phyloP scores from a whole-genome alignment of 2,329 filamentous ascomycete species.

The Elsinoe australis region DNA sequence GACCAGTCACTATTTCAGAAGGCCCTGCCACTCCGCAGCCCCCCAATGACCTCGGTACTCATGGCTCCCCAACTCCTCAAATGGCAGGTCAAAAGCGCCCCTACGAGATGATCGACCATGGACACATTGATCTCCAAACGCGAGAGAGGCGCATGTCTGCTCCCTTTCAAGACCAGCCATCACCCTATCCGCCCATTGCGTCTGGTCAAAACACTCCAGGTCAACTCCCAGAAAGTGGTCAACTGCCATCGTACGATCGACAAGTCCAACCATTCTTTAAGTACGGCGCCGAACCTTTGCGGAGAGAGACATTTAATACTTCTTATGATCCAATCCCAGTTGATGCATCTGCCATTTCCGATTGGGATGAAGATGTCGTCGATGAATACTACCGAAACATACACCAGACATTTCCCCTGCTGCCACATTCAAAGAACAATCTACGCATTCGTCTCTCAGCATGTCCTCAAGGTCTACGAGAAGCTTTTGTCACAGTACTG shows the following conservation, averaged over 20 bases:
- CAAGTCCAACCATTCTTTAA: slow-evolving; percentile 29
- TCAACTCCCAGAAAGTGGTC: background rate
- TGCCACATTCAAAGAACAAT: slow-evolving; percentile 51
- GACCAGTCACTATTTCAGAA: background rate
- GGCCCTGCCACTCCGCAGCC: background rate
- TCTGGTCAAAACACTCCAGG: slow-evolving; percentile 4
- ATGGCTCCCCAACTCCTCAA: background rate
- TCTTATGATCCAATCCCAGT: slow-evolving; percentile 25
- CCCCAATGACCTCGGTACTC: background rate
- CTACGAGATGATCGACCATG: slow-evolving; percentile 7
- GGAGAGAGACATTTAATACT: slow-evolving; percentile 26
- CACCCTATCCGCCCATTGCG: background rate
- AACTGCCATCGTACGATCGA: background rate
- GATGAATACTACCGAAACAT: slow-evolving; percentile 54
- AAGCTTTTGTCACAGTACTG: slow-evolving; percentile 59
- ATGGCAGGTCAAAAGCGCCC: slow-evolving; percentile 14
- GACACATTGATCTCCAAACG: background rate
- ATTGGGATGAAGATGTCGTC: slow-evolving; percentile 41
- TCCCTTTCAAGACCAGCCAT: background rate
- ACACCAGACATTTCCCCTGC: slow-evolving; percentile 59
- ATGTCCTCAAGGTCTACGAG: slow-evolving; percentile 50
- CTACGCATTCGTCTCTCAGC: slow-evolving; percentile 50
- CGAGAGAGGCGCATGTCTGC: background rate
- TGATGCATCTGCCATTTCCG: slow-evolving; percentile 27
- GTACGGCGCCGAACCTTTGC: slow-evolving; percentile 24